Base-by-base conservation (phyloP, 2,329 filamentous ascomycete genomes). In the Aspergillus sp. region DNA sequence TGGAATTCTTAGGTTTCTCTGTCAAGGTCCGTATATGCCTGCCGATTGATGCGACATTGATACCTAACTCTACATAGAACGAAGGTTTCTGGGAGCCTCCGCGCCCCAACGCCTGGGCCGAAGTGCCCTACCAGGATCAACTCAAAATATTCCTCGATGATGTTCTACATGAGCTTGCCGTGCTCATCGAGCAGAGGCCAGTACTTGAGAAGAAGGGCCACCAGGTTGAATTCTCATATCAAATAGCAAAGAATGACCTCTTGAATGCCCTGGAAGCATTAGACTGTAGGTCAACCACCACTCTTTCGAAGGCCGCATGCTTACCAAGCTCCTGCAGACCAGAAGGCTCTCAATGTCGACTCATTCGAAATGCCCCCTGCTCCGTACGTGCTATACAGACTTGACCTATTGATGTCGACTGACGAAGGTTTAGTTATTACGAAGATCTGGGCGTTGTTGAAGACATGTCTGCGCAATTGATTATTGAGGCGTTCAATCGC, bases 401-500 rank as follows among this genome's bases (percentile, higher is more conserved):
- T 17, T 28, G 9, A 28, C 4, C 28, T n/a, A 7, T 19, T 15
- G 30, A 47, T 32, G n/a, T 30, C 15, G 41, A 32, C 61, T 68
- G 32, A 68, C 21, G 12, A 30, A 8, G 15, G 39, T 39, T 10
- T 68, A 81, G 81, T 45, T 79, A 82, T 65, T 89, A 88, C 70
- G 84, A 86, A 53, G 84, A 86, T 63, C 77, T 91, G 21, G 89
- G 89, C 21, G 82, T 82, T 13, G 72, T 87, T 8, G 81, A 83
- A 41, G 84, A 89, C 68, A 89, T 90, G 72, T 81, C 84, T 5
- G 86, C 90, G 67, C 69, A 77, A 1, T 74, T 88, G n/a, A 75
- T 91, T 17, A 75, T 81, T 28, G 89, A 87, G 71, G 85, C 87
- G 4, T 91, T 86, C 69, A 79, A 85, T 23, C 80, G 84, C 36